A percentile compares a stretch with the other conserved stretches of the same genome.
phyloP scores from a whole-genome alignment of 805 yeast species.

The Wickerhamiella dianesei region DNA sequence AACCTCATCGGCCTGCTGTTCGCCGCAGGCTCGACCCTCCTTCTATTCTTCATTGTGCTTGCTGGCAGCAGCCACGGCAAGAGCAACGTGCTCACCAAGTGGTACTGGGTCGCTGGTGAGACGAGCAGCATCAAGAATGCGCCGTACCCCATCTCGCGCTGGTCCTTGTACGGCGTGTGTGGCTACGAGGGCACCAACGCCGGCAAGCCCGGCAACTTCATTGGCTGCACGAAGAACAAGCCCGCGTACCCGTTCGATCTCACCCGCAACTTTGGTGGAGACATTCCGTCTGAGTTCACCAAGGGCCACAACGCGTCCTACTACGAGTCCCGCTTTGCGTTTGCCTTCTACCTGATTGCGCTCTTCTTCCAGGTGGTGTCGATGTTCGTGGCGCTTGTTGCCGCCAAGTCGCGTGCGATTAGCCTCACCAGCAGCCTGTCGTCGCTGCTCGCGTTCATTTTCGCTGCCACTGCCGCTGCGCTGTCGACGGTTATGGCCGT shows the following conservation, averaged over 20 bases:
- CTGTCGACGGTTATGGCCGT: constrained; percentile 66
- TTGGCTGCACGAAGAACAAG: constrained; percentile 37
- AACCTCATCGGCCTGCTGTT: constrained; percentile 23
- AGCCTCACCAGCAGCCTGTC: constrained; percentile 19
- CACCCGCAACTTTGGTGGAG: constrained; percentile 46
- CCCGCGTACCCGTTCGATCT: constrained; percentile 88
- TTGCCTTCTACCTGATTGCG: constrained; percentile 49
- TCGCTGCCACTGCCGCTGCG: constrained; percentile 42
- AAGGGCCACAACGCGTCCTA: constrained; percentile 39
- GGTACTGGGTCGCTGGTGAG: constrained; percentile 72
- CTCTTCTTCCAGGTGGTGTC: constrained; percentile 40
- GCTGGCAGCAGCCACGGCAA: constrained; percentile 42
- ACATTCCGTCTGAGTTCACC: constrained; percentile 42
- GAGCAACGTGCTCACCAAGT: constrained; percentile 43
- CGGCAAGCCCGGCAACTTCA: constrained; percentile 31
- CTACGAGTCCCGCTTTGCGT: constrained; percentile 55
- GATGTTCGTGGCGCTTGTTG: constrained; percentile 26
- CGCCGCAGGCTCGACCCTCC: constrained; percentile 34
- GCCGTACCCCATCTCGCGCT: constrained; percentile 40
- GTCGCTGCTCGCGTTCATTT: constrained; percentile 20
- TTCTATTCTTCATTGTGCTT: constrained; percentile 49
- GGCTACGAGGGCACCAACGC: constrained; percentile 37
- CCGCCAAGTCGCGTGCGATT: constrained; percentile 19
- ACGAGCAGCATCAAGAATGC: constrained; percentile 37
- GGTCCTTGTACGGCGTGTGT: constrained; percentile 70